These are phyloP conservation scores for Neurospora sp. DNA, from an alignment of 495 filamentous ascomycete genomes.

Conservation along the genomic window DNA sequence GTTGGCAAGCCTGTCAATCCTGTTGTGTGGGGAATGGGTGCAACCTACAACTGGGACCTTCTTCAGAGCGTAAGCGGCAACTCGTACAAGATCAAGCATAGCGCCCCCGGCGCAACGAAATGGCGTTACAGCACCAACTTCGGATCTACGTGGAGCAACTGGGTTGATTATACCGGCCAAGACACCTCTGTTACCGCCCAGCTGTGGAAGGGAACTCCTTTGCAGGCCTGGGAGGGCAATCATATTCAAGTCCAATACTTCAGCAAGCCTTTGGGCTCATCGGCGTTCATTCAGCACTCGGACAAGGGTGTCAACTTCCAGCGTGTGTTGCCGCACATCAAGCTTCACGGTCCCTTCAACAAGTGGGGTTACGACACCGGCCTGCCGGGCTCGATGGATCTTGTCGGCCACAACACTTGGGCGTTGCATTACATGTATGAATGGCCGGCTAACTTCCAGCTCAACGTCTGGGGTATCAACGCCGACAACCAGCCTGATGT, in stretches of 20 bases:
- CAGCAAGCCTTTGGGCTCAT: constrained; percentile 53
- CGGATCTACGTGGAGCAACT: constrained; percentile 48
- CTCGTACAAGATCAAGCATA: constrained; percentile 42
- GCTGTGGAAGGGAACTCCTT: constrained; percentile 50
- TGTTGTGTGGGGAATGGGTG: constrained; percentile 45
- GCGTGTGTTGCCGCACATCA: constrained; percentile 52
- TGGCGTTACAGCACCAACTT: constrained; percentile 58
- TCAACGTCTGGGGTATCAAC: constrained; percentile 64
- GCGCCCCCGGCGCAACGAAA: constrained; percentile 52
- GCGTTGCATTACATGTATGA: constrained; percentile 53
- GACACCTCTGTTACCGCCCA: constrained; percentile 30
- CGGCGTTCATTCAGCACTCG: constrained; percentile 52
- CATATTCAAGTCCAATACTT: constrained; percentile 62
- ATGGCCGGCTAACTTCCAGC: constrained; percentile 52
- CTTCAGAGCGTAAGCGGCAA: constrained; percentile 27
- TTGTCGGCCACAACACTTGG: constrained; percentile 48
- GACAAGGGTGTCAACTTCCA: constrained; percentile 37
- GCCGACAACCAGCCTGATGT: constrained; percentile 52
- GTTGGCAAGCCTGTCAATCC: constrained; percentile 40
- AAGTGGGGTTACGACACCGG: constrained; percentile 60
- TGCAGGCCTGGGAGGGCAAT: constrained; percentile 54
- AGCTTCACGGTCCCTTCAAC: constrained; percentile 54
- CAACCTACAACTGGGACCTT: constrained; percentile 49
- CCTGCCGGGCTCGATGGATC: constrained; percentile 43
- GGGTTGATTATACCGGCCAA: constrained; percentile 43